Conservation (phyloP, 2,329 filamentous ascomycete genomes). For the Tolypocladium cylindrosporum region DNA sequence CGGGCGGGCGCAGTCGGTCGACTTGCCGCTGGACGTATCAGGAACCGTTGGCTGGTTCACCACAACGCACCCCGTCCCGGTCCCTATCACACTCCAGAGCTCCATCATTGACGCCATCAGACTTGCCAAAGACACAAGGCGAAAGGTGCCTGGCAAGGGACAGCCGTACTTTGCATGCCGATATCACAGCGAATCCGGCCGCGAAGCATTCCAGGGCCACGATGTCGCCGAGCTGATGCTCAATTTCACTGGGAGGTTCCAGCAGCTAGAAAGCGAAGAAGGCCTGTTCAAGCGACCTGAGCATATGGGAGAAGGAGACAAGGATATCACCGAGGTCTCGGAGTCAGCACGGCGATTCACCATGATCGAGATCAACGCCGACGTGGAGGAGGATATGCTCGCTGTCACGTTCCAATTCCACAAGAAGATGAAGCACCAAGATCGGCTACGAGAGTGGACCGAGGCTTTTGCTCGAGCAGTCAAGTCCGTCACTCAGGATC, state of each 20-base stretch:
- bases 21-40: slow-evolving; percentile 20
- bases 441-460: slow-evolving; percentile 1
- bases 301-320: not conserved
- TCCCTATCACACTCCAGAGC: slow-evolving; percentile 4
- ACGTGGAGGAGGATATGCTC: slow-evolving; percentile 2
- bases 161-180: slow-evolving; percentile 26
- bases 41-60: slow-evolving; percentile 37
- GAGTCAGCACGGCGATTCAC: not conserved
- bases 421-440: slow-evolving; percentile 4
- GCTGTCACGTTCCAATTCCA: slow-evolving; percentile 3
- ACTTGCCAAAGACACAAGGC: slow-evolving; percentile 24
- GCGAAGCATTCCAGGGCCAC: slow-evolving; percentile 20
- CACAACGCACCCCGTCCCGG: slow-evolving; percentile 23
- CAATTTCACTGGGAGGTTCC: slow-evolving; percentile 33
- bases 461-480: not conserved
- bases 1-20: slow-evolving; percentile 22
- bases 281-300: slow-evolving; percentile 3
- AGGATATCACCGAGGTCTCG: slow-evolving; percentile 1
- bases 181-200: slow-evolving; percentile 17
- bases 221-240: slow-evolving; percentile 35
- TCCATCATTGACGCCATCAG: slow-evolving; percentile 6
- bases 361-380: slow-evolving; percentile 6
- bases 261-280: slow-evolving; percentile 30
- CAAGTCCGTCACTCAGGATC: not conserved
- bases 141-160: slow-evolving; percentile 23